phyloP scores from a whole-genome alignment of 2,329 filamentous ascomycete genomes.

The Colletotrichum tropicale region DNA sequence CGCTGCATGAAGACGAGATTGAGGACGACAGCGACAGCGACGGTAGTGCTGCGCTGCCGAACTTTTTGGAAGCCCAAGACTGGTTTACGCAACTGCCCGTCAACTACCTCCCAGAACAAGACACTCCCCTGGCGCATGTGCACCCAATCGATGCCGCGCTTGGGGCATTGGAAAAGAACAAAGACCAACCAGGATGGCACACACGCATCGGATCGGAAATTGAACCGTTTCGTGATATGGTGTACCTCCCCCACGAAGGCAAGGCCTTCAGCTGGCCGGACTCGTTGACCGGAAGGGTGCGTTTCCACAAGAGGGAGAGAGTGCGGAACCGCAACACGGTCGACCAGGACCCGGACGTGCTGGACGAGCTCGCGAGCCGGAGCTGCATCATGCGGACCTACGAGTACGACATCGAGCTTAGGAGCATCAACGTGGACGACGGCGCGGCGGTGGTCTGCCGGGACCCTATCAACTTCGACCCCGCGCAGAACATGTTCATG shows the following conservation, averaged over 20 bases:
- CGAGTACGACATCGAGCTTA: slow-evolving; percentile 52
- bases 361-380: slow-evolving; percentile 21
- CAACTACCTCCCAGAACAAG: neutral
- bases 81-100: neutral
- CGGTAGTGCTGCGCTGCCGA: neutral
- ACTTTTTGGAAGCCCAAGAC: neutral
- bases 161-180: neutral
- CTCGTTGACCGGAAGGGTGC: neutral
- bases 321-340: neutral
- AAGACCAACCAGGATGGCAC: neutral
- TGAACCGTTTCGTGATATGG: slow-evolving; percentile 31
- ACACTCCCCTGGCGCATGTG: neutral
- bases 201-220: neutral
- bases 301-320: slow-evolving; percentile 4
- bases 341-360: neutral
- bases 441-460: slow-evolving; percentile 34
- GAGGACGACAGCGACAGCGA: neutral
- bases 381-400: slow-evolving; percentile 52
- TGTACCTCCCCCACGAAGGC: slow-evolving; percentile 39
- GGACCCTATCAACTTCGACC: slow-evolving; percentile 27
- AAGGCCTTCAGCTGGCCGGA: slow-evolving; percentile 6
- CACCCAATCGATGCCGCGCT: neutral
- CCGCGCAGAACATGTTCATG: slow-evolving; percentile 20
- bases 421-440: slow-evolving; percentile 26
- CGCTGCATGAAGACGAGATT: neutral